A percentile compares a stretch with the other conserved stretches of the same genome.
Conservation (phyloP, 768 basidiomycete genomes). For the Lactarius vividus region DNA sequence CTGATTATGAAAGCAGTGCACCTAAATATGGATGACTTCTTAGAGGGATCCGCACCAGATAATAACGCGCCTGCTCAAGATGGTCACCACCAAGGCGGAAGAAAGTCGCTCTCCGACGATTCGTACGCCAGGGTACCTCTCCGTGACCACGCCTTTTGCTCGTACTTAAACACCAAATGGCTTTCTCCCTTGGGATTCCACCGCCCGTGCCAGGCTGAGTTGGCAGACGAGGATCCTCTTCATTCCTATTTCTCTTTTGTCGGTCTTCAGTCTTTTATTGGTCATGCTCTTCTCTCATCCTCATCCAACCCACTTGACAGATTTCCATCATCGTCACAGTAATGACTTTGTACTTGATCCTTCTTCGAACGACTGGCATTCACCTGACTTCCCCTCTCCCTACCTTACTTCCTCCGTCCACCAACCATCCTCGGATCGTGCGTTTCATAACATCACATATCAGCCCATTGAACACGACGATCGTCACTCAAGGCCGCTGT, state of each 20-base stretch:
- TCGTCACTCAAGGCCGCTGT: conserved; percentile 13
- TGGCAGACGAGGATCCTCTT: conserved; percentile 21
- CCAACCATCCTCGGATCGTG: conserved; percentile 7
- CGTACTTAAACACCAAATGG: conserved; percentile 28
- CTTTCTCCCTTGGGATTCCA: conserved; percentile 20
- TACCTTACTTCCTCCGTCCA: conserved; percentile 11
- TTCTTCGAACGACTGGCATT: conserved; percentile 19
- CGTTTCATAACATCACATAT: conserved; percentile 9
- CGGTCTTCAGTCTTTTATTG: background rate
- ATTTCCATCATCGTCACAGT: conserved; percentile 7
- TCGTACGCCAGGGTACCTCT: conserved; percentile 5
- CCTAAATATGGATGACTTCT: background rate
- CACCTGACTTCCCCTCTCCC: conserved; percentile 16
- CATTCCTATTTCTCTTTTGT: conserved; percentile 4
- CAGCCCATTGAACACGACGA: conserved; percentile 19
- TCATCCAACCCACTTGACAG: conserved; percentile 11
- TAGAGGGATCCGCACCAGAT: conserved; percentile 3
- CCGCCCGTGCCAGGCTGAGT: conserved; percentile 16
- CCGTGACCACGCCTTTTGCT: conserved; percentile 18
- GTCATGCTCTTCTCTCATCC: conserved; percentile 18
- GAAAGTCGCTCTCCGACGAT: background rate
- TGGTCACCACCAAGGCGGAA: background rate
- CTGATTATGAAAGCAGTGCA: conserved; percentile 1
- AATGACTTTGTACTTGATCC: conserved; percentile 9
- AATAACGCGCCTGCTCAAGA: background rate